Base-by-base conservation (phyloP, 106 monocot species). In the Amphibolis antarctica region DNA sequence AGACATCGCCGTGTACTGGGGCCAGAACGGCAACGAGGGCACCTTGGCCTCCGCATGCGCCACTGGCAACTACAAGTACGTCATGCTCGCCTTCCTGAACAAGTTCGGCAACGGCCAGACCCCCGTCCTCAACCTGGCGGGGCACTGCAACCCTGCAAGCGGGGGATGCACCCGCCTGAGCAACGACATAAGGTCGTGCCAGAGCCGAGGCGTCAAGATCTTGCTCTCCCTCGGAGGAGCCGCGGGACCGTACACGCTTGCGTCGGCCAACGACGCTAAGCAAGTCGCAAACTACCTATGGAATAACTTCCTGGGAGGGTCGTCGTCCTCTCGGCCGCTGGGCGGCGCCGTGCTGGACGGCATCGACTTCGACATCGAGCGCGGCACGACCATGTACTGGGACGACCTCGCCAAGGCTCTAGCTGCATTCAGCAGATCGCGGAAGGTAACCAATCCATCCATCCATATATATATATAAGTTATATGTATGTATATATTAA, bases 311-410 rank as follows among this genome's bases (percentile, higher is more conserved):
- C 26, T 67, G 12, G 67, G 67, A 3, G 67, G 67, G 22, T 5
- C 15, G n/a, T 53, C 53, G 0, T 22, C 22, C 18, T 42, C 28
- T n/a, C 54, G 67, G 10, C 67, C 67, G 1, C 67, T 67, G 11
- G 67, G 67, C 11, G 29, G 7, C 19, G 67, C 67, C 14, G 67
- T 54, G 5, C 31, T 67, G 10, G 67, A 67, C 30, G 54, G 67
- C 54, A 43, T 67, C 20, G 67, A 67, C 54, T 67, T 67, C 23
- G 67, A 67, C 42, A 67, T 67, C 42, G 67, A 67, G 67, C 28
- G 49, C 10, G 67, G 67, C 20, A 42, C 28, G 12, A 45, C 21
- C 9, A 28, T 67, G 1, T 22, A 55, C 53, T 67, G 54, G 42
- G 67, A 54, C 10, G 30, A 53, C 21, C 67, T 67, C 5, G 67